Evolutionary conservation across 176 grass and related monocot genomes (phyloP).

Genomic region (Triticum aestivum): IWGSC_CS_RefSeq_v2.1 NC_057809.1:187104141-187104640

Average conservation of each 20-base stretch:
- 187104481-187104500: constrained; percentile 76
- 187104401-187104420: constrained; percentile 71
- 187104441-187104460: constrained; percentile 88
- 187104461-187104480: constrained; percentile 57
- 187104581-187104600: constrained; percentile 49
- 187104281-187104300: not conserved
- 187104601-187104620: constrained; percentile 65
- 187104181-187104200: not conserved
- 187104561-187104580: constrained; percentile 80
- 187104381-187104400: not conserved
- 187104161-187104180: not conserved
- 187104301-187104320: not conserved
- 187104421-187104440: constrained; percentile 77
- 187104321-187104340: not conserved
- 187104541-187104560: constrained; percentile 66
- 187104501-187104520: constrained; percentile 69
- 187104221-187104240: not conserved
- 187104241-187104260: not conserved
- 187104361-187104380: not conserved
- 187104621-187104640: constrained; percentile 38
- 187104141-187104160: not conserved
- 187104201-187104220: not conserved
- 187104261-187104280: not conserved
- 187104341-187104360: not conserved
- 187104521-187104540: constrained; percentile 79